Percentiles rank a stretch among this genome's conserved stretches.
phyloP scores from a whole-genome alignment of 176 grass and related monocot genomes.

The Poa pratensis region DNA sequence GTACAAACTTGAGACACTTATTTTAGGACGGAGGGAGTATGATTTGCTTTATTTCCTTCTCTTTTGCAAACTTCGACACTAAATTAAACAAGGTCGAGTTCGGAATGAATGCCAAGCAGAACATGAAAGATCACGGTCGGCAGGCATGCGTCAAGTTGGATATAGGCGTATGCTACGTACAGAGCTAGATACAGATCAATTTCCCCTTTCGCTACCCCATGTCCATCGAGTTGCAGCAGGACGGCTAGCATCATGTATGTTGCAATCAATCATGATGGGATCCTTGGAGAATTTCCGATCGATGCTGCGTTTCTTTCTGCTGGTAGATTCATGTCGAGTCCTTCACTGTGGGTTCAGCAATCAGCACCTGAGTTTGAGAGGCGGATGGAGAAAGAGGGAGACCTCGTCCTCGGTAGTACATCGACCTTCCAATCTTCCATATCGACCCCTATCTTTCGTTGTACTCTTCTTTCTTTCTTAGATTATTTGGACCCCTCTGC shows the following conservation, averaged over 20 bases:
- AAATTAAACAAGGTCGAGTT: not conserved
- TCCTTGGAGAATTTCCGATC: not conserved
- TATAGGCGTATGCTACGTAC: not conserved
- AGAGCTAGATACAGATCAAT: not conserved
- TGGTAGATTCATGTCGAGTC: conserved; percentile 37
- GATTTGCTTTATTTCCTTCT: not conserved
- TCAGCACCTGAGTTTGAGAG: not conserved
- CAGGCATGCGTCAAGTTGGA: not conserved
- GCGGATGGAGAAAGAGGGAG: not conserved
- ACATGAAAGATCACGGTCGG: too few species aligned
- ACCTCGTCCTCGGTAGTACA: not conserved
- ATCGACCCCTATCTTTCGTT: not conserved
- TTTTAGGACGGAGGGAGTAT: too few species aligned
- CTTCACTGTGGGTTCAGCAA: conserved; percentile 11
- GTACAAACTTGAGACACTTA: too few species aligned
- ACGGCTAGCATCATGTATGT: not conserved
- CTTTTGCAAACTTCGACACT: not conserved
- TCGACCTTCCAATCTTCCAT: not conserved
- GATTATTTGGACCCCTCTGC: not conserved
- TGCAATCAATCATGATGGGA: not conserved
- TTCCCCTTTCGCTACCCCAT: not conserved
- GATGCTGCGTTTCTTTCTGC: conserved; percentile 18
- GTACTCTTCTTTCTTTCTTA: not conserved
- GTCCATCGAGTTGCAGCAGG: not conserved
- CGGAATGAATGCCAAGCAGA: not conserved